Evolutionary conservation across 129 eudicot genomes (phyloP).

Genomic region (Glebionis coronaria): DNA sequence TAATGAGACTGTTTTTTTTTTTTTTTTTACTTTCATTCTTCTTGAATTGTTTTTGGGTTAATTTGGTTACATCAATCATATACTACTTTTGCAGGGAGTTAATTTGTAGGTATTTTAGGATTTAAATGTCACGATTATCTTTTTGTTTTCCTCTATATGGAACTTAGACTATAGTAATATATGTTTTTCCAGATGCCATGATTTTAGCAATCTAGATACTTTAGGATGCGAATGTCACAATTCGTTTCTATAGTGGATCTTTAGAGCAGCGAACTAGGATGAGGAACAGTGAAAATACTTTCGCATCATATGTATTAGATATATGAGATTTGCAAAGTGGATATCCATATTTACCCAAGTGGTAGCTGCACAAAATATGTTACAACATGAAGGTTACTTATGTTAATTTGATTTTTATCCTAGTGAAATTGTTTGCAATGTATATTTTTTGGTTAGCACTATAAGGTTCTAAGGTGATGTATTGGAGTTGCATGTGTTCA

Average conservation of each 20-base stretch:
- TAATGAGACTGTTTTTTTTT: constrained; percentile 6
- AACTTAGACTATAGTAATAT: not conserved
- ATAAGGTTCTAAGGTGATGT: no score
- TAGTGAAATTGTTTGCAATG: no score
- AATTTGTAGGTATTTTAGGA: constrained; percentile 3
- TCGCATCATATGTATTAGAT: not conserved
- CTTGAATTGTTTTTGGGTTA: not conserved
- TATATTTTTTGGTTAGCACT: no score
- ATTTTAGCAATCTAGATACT: not conserved
- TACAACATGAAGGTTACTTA: no score
- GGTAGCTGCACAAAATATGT: no score
- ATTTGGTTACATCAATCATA: constrained; percentile 1
- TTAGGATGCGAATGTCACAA: not conserved
- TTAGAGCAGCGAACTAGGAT: no score
- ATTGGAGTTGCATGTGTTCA: no score
- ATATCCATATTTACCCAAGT: no score
- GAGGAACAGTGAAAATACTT: not conserved
- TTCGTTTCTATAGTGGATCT: no score
- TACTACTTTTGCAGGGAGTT: not conserved
- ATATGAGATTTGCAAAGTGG: no score
- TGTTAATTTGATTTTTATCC: no score
- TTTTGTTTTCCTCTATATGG: not conserved
- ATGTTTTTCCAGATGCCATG: not conserved
- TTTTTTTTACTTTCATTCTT: not conserved
- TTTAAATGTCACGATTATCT: not conserved